Evolutionary conservation across 1,284 basidiomycete genomes (phyloP), one percentile per base, ranked within the genome.

Genomic region (Schizopora paradoxa): DNA sequence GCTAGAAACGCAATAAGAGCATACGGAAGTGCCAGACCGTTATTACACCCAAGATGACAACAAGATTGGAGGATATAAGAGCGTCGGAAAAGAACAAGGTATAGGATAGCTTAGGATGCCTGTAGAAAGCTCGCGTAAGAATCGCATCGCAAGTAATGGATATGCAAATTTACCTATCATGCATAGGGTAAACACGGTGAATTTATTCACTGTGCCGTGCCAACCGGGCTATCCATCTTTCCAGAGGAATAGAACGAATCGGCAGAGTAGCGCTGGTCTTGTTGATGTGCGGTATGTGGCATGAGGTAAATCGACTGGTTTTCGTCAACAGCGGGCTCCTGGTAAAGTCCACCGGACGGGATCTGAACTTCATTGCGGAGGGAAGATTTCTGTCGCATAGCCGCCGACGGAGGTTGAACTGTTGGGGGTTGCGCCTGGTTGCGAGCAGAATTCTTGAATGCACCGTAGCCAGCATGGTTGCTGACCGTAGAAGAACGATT

Each of bases 401-500:
- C n/a, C n/a, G n/a, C n/a, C 42, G 41, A 19, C 7, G 34, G 47
- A 14, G 47, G 19, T 18, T 48, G 34, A 27, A 29, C 41, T 29
- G 27, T 18, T 6, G 8, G 21, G 18, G 16, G 21, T 19, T 44
- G 41, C 7, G 34, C 13, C 11, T 38, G 39, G 4, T 21, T 19
- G 34, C 45, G 27, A n/a, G n/a, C n/a, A n/a, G n/a, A n/a, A n/a
- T n/a, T n/a, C 28, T 14, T 14, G 34, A 41, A 49, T 7, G 48
- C 48, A 0, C 48, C 48, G 23, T 28, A 45, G 11, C 48, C 48
- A 1, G 48, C 48, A 25, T 49, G 48, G 28, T 49, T 49, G 26
- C 48, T 49, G 18, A 25, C 43, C 10, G 37, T 40, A 13, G 48
- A 49, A 19, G 19, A 31, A 25, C 48, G 43, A 34, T 45, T 41